Evolutionary conservation across 768 basidiomycete species (phyloP).

Genomic region (Phlebiopsis flavidoalba): DNA sequence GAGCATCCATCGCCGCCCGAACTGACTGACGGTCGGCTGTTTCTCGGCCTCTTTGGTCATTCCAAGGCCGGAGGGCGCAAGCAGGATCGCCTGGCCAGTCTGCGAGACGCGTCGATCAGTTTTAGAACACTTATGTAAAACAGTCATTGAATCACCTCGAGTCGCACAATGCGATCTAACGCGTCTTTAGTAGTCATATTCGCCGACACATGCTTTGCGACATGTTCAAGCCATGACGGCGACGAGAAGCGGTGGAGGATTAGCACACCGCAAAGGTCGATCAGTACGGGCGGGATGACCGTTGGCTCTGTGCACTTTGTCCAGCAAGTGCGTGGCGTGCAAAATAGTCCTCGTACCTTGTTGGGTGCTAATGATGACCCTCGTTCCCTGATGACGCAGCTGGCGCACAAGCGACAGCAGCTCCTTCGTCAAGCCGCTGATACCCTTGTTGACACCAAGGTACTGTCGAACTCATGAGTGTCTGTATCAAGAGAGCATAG

Average conservation of each 20-base stretch:
- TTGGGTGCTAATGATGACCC: constrained; percentile 72
- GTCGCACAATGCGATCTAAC: constrained; percentile 59
- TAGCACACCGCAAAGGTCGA: constrained; percentile 61
- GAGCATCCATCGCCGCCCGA: constrained; percentile 54
- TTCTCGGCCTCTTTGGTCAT: constrained; percentile 26
- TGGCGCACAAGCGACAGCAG: constrained; percentile 58
- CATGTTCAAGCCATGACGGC: constrained; percentile 69
- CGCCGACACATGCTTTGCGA: constrained; percentile 62
- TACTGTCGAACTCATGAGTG: constrained; percentile 39
- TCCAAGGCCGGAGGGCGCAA: constrained; percentile 58
- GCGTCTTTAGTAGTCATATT: constrained; percentile 54
- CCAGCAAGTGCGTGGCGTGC: not conserved
- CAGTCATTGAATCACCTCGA: constrained; percentile 40
- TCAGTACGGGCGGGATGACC: constrained; percentile 59
- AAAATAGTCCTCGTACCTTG: constrained; percentile 34
- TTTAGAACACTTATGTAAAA: not conserved
- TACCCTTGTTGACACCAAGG: constrained; percentile 39
- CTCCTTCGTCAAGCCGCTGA: constrained; percentile 52
- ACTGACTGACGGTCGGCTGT: constrained; percentile 28
- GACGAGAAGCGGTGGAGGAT: constrained; percentile 76
- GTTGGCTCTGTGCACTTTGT: constrained; percentile 51
- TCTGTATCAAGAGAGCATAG: not conserved
- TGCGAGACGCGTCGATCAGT: constrained; percentile 20
- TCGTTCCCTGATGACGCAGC: constrained; percentile 68
- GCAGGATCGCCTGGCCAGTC: constrained; percentile 69